Conservation (phyloP, 2,329 filamentous ascomycete species). For the Chaetoscypha palmicola region DNA sequence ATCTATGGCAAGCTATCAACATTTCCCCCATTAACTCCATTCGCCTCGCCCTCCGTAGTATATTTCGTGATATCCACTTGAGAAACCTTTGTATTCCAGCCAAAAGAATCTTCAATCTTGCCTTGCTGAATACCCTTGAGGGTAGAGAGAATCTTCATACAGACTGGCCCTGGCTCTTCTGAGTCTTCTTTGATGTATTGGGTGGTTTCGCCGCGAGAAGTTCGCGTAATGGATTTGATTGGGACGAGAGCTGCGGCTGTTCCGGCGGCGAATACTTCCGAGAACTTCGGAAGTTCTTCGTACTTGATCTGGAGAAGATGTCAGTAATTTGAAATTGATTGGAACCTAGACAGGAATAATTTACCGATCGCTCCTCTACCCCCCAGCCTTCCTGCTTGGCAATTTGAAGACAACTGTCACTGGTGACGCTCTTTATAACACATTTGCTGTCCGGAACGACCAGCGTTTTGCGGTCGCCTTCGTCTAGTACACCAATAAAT, state of each 20-base stretch:
- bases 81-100: constrained; percentile 30
- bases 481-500: constrained; percentile 72
- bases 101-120: constrained; percentile 58
- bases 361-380: constrained; percentile 66
- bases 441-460: constrained; percentile 82
- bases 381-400: constrained; percentile 74
- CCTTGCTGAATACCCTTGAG: constrained; percentile 84
- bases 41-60: constrained; percentile 14
- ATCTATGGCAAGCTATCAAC: constrained; percentile 14
- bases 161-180: constrained; percentile 67
- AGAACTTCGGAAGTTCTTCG: constrained; percentile 50
- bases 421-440: constrained; percentile 82
- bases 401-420: constrained; percentile 69
- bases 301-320: constrained; percentile 52
- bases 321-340: constrained; percentile 5
- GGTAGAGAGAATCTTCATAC: constrained; percentile 62
- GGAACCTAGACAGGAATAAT: constrained; percentile 23
- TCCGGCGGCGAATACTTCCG: constrained; percentile 83
- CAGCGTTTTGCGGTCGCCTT: constrained; percentile 38
- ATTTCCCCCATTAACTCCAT: constrained; percentile 19
- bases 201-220: constrained; percentile 42
- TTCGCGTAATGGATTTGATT: constrained; percentile 81
- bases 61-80: constrained; percentile 27
- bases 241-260: constrained; percentile 89
- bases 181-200: constrained; percentile 48